Evolutionary conservation across 2,329 filamentous ascomycete species (phyloP).

Genomic region (Ophiostoma sp.): DNA sequence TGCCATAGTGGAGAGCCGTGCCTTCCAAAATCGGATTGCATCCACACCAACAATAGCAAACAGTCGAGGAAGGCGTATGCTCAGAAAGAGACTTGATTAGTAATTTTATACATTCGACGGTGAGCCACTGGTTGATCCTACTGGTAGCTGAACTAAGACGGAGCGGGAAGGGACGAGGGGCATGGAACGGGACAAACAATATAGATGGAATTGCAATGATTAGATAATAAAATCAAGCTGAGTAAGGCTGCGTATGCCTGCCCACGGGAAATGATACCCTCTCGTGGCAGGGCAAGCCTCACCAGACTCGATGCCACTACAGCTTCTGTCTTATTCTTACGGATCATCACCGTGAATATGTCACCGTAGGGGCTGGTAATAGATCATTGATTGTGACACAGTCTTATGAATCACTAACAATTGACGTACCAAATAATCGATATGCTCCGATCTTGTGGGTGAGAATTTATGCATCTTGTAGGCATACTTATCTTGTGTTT

Average conservation of each 20-base stretch:
- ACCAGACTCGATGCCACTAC: not conserved
- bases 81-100: not conserved
- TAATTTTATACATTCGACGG: not conserved
- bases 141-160: not conserved
- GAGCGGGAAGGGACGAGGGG: not conserved
- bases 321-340: too few relatives aligned
- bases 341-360: too few relatives aligned
- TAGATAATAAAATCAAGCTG: too few relatives aligned
- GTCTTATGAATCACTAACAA: too few relatives aligned
- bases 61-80: not conserved
- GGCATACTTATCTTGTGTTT: too few relatives aligned
- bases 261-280: too few relatives aligned
- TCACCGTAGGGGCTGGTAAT: too few relatives aligned
- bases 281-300: not conserved
- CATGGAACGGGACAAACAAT: not conserved
- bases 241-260: too few relatives aligned
- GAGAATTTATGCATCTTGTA: too few relatives aligned
- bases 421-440: too few relatives aligned
- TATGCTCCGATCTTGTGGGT: too few relatives aligned
- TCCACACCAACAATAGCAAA: not conserved
- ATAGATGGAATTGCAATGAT: not conserved
- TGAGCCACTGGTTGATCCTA: not conserved
- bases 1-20: not conserved
- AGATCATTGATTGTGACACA: too few relatives aligned
- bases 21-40: conserved; percentile 6